Evolutionary conservation across 306 rosid species (phyloP).

Genomic region (Cucurbita maxima): DNA sequence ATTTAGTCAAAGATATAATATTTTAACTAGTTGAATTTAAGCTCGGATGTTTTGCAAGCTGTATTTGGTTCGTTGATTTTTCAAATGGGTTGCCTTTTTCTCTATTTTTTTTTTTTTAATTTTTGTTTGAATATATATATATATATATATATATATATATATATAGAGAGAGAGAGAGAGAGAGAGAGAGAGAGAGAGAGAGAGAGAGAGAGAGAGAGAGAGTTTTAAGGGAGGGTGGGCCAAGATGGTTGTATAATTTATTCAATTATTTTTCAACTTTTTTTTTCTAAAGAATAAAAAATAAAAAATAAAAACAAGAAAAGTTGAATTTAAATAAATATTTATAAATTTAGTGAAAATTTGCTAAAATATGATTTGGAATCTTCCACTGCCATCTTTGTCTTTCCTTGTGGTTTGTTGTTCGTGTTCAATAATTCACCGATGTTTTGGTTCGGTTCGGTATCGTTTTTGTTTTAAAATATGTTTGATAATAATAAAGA

Average conservation of each 20-base stretch:
- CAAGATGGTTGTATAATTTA: not conserved
- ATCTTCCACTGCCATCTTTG: conserved; percentile 7
- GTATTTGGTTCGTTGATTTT: conserved; percentile 3
- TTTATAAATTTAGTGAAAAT: not conserved
- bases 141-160: no score
- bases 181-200: no score
- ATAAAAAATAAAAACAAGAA: not conserved
- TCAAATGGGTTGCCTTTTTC: not conserved
- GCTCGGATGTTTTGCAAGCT: conserved; percentile 16
- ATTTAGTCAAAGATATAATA: no score
- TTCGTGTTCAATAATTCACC: not conserved
- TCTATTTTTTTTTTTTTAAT: not conserved
- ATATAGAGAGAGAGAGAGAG: no score
- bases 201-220: no score
- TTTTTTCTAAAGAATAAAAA: not conserved
- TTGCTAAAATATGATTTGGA: not conserved
- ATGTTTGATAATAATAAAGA: not conserved
- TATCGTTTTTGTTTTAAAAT: not conserved
- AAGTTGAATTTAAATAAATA: not conserved
- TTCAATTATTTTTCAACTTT: not conserved
- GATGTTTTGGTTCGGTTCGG: not conserved
- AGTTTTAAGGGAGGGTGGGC: no score
- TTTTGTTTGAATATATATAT: no score
- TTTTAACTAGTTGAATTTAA: no score
- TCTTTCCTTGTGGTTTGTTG: conserved; percentile 9